Conservation (phyloP, 768 basidiomycete species). For the Postia placenta region DNA sequence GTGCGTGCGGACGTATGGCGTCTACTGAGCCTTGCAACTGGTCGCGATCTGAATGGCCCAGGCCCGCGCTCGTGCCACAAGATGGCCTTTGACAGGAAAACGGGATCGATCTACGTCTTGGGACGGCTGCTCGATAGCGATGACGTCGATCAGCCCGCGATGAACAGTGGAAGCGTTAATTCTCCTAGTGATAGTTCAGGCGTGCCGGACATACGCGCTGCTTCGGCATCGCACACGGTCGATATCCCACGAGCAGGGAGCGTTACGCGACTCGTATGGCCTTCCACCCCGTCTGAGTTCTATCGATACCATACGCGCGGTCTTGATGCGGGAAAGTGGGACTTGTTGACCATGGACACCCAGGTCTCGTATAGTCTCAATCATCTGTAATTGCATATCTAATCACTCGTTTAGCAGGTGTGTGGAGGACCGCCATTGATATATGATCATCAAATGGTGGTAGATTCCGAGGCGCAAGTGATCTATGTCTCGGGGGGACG, state of each 20-base stretch:
- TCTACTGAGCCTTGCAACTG: slow-evolving; percentile 49
- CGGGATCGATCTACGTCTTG: slow-evolving; percentile 66
- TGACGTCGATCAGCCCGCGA: slow-evolving; percentile 1
- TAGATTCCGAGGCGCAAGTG: slow-evolving; percentile 65
- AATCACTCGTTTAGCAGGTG: background rate
- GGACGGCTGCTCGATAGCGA: slow-evolving; percentile 62
- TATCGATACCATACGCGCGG: slow-evolving; percentile 70
- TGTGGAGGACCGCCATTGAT: slow-evolving; percentile 63
- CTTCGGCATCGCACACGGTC: background rate
- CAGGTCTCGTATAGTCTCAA: slow-evolving; percentile 36
- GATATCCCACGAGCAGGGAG: background rate
- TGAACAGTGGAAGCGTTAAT: background rate
- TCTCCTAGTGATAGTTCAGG: too few species aligned
- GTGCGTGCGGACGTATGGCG: slow-evolving; percentile 57
- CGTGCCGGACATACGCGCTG: too few species aligned
- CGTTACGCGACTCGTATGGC: slow-evolving; percentile 1
- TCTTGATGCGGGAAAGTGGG: slow-evolving; percentile 62
- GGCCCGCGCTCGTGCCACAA: slow-evolving; percentile 72
- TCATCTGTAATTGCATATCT: background rate
- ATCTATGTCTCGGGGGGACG: slow-evolving; percentile 76
- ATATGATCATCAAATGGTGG: slow-evolving; percentile 78
- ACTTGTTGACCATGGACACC: slow-evolving; percentile 60
- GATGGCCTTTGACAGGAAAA: slow-evolving; percentile 73
- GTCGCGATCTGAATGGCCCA: slow-evolving; percentile 57
- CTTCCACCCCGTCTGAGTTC: slow-evolving; percentile 58